Base-by-base conservation (phyloP, 2,329 filamentous ascomycete genomes). In the Raffaelea albimanens region DNA sequence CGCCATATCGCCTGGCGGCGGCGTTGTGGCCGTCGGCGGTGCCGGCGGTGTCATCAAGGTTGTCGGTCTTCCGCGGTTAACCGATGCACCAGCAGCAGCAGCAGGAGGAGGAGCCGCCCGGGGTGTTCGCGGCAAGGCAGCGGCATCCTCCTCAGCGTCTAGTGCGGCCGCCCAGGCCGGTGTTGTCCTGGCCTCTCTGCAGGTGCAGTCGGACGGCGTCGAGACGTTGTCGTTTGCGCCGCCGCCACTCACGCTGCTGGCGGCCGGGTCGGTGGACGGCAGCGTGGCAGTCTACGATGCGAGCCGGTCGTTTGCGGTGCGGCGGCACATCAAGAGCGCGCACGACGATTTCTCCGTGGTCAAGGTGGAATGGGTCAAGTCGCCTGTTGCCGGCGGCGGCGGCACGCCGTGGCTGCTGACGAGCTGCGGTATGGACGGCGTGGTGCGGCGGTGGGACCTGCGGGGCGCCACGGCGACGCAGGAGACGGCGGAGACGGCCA, bases 331-430 rank as follows among this genome's bases (percentile, higher is more conserved):
- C 54, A 75, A 76, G 44, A 84, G 85, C 44, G 90, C 87, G 1
- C 91, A 95, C 63, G 85, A 90, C 54, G 85, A 87, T n/a, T 84
- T 85, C 58, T 84, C 87, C 1, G 87, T 98, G 19, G 91, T 97
- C 52, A 91, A 94, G 67, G 81, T 97, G 4, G 88, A 96, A 51
- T 98, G 95, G 59, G 78, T 95, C 34, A 38, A 38, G 34, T 34
- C 31, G 16, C 31, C 31, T 34, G 16, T 16, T 55, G 61, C 58
- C 53, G 70, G 60, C 56, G 75, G 66, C 49, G 44, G 50, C 2
- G 49, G 51, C 1, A 48, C 45, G 5, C 48, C 51, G 47, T 91
- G 80, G 82, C 61, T 94, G 52, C 70, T 97, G 46, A 97, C 91
- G 2, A 87, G 81, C 53, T 90, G 83, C 56, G 93, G 93, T 9